A percentile compares a stretch with the other conserved stretches of the same genome.
Evolutionary conservation across 1,139 yeast genomes (phyloP).

Genomic region (Debaryomyces nepalensis): DNA sequence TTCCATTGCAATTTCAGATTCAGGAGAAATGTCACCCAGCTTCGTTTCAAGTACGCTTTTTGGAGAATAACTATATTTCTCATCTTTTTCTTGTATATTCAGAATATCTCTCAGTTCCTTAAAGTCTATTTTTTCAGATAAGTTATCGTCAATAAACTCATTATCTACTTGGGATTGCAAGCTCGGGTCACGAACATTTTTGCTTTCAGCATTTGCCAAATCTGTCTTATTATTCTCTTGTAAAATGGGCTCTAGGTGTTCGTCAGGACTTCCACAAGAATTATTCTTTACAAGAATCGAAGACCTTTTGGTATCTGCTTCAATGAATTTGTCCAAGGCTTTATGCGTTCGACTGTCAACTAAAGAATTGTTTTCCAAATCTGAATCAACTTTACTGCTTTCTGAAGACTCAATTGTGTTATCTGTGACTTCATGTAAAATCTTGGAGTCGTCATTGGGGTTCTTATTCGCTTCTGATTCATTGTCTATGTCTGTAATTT

Average conservation of each 20-base stretch:
- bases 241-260: conserved; percentile 40
- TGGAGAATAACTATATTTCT: too few relatives aligned
- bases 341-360: too few relatives aligned
- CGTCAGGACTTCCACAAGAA: conserved; percentile 33
- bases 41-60: background rate
- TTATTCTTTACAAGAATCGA: conserved; percentile 23
- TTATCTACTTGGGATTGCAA: too few relatives aligned
- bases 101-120: background rate
- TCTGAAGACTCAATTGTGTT: background rate
- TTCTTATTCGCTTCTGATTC: background rate
- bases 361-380: too few relatives aligned
- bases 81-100: too few relatives aligned
- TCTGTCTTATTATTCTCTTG: conserved; percentile 30
- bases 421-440: background rate
- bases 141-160: background rate
- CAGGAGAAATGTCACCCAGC: background rate
- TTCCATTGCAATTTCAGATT: background rate
- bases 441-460: background rate
- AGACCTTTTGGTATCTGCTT: too few relatives aligned
- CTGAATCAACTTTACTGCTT: conserved; percentile 1
- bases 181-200: too few relatives aligned
- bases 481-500: conserved; percentile 9
- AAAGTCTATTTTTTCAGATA: background rate
- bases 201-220: too few relatives aligned
- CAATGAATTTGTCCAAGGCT: too few relatives aligned